Conservation (phyloP, 768 basidiomycete species). For the Rhodotorula graminis region DNA sequence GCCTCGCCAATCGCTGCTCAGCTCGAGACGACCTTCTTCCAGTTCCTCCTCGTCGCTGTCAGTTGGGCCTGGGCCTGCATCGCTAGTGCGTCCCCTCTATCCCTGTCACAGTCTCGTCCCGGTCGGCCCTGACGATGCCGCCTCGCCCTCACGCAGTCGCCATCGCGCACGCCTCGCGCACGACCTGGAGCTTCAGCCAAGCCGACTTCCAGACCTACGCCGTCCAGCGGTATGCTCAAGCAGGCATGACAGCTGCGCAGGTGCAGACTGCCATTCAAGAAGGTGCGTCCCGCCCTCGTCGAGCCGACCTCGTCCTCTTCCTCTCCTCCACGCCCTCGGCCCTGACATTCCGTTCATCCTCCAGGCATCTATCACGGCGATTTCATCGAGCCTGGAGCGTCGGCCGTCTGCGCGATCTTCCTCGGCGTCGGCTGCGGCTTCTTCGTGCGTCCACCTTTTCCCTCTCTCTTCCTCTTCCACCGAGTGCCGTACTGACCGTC, state of each 20-base stretch:
- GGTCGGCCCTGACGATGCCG: background rate
- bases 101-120: no score
- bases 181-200: background rate
- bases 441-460: background rate
- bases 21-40: conserved; percentile 33
- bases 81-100: conserved; percentile 1
- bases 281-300: background rate
- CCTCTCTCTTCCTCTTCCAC: no score
- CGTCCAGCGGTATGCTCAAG: background rate
- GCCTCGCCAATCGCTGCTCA: conserved; percentile 15
- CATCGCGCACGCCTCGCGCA: conserved; percentile 28
- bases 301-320: no score
- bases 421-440: conserved; percentile 37
- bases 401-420: conserved; percentile 38
- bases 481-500: no score
- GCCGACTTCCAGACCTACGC: conserved; percentile 13
- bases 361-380: conserved; percentile 30
- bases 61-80: conserved; percentile 24
- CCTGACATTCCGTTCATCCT: background rate
- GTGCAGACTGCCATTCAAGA: conserved; percentile 7
- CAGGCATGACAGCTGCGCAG: conserved; percentile 8
- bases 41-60: conserved; percentile 21
- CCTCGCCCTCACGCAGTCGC: background rate
- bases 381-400: conserved; percentile 29
- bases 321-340: background rate